Percentiles rank a stretch among this genome's conserved stretches.
phyloP scores from a whole-genome alignment of 768 basidiomycete genomes.

The Pleurotus sapidus region DNA sequence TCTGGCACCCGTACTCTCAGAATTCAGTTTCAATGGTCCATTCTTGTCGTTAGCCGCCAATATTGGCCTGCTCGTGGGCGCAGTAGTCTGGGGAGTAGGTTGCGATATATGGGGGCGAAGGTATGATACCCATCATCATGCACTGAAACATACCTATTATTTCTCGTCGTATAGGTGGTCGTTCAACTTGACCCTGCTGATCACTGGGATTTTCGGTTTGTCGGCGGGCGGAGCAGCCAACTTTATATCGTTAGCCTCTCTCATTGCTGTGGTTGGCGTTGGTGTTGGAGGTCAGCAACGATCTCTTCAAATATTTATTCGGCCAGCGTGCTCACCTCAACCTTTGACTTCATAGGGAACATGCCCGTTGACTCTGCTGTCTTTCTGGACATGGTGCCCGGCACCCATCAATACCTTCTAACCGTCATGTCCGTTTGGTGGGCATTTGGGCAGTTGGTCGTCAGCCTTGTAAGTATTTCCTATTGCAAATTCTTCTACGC shows the following conservation, averaged over 20 bases:
- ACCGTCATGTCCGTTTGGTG: conserved; percentile 78
- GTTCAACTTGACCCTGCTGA: conserved; percentile 65
- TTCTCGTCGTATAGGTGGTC: conserved; percentile 39
- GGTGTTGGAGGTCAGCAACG: conserved; percentile 54
- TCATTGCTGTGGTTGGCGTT: conserved; percentile 58
- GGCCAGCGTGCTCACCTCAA: not conserved
- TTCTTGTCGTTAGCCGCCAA: conserved; percentile 70
- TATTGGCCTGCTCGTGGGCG: conserved; percentile 71
- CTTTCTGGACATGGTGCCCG: conserved; percentile 72
- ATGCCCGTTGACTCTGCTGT: conserved; percentile 74
- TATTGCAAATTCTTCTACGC: not conserved
- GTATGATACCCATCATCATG: conserved; percentile 26
- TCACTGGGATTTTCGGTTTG: conserved; percentile 64
- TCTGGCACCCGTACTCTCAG: conserved; percentile 56
- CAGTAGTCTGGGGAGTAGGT: conserved; percentile 63
- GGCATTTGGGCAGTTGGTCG: conserved; percentile 71
- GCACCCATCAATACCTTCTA: conserved; percentile 70
- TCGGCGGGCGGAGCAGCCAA: conserved; percentile 60
- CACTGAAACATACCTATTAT: not conserved
- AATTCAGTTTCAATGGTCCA: conserved; percentile 60
- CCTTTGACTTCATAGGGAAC: conserved; percentile 5
- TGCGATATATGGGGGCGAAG: conserved; percentile 71
- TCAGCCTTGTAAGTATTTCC: conserved; percentile 29
- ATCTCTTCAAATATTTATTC: not conserved
- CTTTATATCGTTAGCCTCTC: conserved; percentile 45